Percentiles rank a stretch among this genome's conserved stretches.
Evolutionary conservation across 2,329 filamentous ascomycete genomes (phyloP).

Genomic region (Fusarium euwallaceae): DNA sequence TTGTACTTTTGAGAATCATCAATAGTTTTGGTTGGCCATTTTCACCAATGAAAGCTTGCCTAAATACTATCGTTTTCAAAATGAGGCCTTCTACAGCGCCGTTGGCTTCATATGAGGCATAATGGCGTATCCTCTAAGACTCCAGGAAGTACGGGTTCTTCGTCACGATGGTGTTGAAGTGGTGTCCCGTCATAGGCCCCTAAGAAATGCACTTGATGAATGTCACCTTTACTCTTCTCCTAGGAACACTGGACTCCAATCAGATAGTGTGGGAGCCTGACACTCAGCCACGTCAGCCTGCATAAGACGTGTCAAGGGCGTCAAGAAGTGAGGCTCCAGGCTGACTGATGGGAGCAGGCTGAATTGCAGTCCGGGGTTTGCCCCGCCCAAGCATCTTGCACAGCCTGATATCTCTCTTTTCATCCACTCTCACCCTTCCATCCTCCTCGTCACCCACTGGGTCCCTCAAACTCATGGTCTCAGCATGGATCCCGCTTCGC

Average conservation of each 20-base stretch:
- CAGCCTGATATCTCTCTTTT: not conserved
- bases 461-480: not conserved
- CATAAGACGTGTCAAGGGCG: not conserved
- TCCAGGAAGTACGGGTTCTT: not conserved
- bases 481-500: constrained; percentile 25
- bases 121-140: no score
- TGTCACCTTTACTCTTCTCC: not conserved
- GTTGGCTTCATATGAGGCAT: no score
- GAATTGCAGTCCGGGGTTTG: not conserved
- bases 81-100: no score
- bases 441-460: not conserved
- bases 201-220: no score
- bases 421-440: not conserved
- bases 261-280: not conserved
- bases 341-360: not conserved
- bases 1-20: not conserved
- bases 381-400: not conserved
- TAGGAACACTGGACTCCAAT: not conserved
- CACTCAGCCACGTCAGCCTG: not conserved
- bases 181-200: no score
- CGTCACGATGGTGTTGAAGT: not conserved
- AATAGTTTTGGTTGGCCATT: no score
- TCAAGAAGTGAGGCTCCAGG: not conserved
- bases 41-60: not conserved
- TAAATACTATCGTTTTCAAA: not conserved